Base-by-base conservation (phyloP, 2,329 filamentous ascomycete genomes). In the Fusarium sp. region DNA sequence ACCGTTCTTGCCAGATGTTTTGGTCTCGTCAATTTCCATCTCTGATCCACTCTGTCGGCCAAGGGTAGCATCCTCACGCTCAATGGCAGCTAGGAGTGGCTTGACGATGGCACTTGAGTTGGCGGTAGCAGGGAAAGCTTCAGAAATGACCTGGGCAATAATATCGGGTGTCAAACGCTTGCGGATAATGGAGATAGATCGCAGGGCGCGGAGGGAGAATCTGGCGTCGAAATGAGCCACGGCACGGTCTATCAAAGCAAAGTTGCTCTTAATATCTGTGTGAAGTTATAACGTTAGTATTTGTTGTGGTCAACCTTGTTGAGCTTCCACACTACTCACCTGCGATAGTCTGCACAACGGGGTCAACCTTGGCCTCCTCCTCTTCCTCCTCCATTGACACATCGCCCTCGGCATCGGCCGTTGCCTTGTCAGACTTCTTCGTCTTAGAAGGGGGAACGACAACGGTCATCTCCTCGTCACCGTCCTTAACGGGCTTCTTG, bases 161-260 rank as follows among this genome's bases (percentile, higher is more conserved):
- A 97, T 90, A 73, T 95, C 92, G 61, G 92, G 88, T 15, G 91
- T 92, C 72, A 97, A 86, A 72, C 93, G 89, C 86, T 98, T 98
- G 79, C 96, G 93, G 79, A 98, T 90, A 57, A 94, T 94, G 40
- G 96, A 97, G 83, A 98, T 97, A 74, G 94, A 97, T 76, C 96
- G 92, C 69, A 99, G 88, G 66, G 96, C 96, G 77, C 96, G 89
- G 69, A 99, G 91, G 59, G 95, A 93, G 83, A 97, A 99, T 84
- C 96, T 91, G 62, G 94, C 89, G 82, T 99, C 96, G 80, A 98
- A 99, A 75, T 97, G 89, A 70, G 90, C 86, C 70, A 99, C 95
- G 71, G 94, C 96, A 76, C 94, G 92, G 77, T 97, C 94, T 77
- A 99, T 87, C 70, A 99, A 87, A 53, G 89, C 88, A 78, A 97